These are phyloP conservation scores for Leptodermis oblonga DNA, from an alignment of 257 asterid genomes.

Conservation along the genomic window DNA sequence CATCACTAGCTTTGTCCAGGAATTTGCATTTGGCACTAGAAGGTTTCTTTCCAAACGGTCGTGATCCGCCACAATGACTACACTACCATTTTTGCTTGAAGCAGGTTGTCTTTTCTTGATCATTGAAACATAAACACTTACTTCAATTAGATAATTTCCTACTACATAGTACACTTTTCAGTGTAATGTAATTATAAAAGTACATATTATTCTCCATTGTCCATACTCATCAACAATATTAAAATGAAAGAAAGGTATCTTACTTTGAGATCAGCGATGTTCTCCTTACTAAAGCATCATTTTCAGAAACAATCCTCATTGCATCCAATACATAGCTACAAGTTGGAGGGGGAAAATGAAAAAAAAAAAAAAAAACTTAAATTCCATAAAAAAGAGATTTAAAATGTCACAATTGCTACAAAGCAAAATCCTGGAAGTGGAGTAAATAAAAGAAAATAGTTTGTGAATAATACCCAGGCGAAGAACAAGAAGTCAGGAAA, in stretches of 20 bases:
- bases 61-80: constrained; percentile 54
- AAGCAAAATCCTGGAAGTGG: constrained; percentile 11
- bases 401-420: constrained; percentile 2
- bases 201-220: constrained; percentile 1
- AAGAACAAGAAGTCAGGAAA: constrained; percentile 73
- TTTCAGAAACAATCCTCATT: constrained; percentile 68
- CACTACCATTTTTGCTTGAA: constrained; percentile 82
- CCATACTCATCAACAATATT: neutral
- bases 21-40: constrained; percentile 47
- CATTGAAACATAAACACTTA: constrained; percentile 48
- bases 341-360: too few relatives aligned
- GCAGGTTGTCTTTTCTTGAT: constrained; percentile 97
- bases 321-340: constrained; percentile 77
- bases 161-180: neutral
- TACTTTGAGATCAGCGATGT: constrained; percentile 64
- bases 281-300: constrained; percentile 57
- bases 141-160: constrained; percentile 35
- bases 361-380: neutral
- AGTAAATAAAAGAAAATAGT: neutral
- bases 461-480: constrained; percentile 72
- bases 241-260: constrained; percentile 32
- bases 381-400: constrained; percentile 6
- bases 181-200: neutral
- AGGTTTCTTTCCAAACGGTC: constrained; percentile 42
- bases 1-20: constrained; percentile 93